Percentiles rank a stretch among this genome's conserved stretches.
Conservation (phyloP, 805 yeast genomes). For the Saccharomyces paradoxus region DNA sequence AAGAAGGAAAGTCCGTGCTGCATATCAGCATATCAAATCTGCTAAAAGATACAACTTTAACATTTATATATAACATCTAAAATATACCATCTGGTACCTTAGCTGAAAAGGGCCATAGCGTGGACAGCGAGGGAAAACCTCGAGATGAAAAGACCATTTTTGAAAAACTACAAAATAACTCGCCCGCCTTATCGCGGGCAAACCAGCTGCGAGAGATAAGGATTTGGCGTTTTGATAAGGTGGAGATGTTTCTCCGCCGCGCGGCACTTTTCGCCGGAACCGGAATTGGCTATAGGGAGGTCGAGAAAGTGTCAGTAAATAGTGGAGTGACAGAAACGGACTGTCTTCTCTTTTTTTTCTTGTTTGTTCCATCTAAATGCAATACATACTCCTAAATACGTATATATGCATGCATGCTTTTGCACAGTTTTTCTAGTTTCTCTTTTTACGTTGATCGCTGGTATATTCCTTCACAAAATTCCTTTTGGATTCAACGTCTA, state of each 20-base stretch:
- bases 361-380: background rate
- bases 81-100: background rate
- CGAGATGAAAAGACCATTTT: background rate
- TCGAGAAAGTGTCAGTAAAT: background rate
- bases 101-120: background rate
- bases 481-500: constrained; percentile 37
- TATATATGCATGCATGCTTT: background rate
- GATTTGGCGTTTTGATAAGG: background rate
- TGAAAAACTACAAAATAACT: background rate
- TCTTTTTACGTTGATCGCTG: constrained; percentile 1
- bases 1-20: background rate
- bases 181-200: background rate
- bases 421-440: background rate
- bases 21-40: background rate
- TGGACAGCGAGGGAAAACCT: background rate
- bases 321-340: background rate
- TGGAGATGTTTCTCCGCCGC: background rate
- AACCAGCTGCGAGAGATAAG: background rate
- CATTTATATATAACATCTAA: background rate
- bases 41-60: background rate
- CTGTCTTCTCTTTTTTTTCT: background rate
- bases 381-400: background rate
- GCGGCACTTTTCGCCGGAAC: background rate
- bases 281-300: background rate
- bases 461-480: constrained; percentile 35